Conservation (phyloP, 805 yeast genomes). For the Teunomyces gatunensis region DNA sequence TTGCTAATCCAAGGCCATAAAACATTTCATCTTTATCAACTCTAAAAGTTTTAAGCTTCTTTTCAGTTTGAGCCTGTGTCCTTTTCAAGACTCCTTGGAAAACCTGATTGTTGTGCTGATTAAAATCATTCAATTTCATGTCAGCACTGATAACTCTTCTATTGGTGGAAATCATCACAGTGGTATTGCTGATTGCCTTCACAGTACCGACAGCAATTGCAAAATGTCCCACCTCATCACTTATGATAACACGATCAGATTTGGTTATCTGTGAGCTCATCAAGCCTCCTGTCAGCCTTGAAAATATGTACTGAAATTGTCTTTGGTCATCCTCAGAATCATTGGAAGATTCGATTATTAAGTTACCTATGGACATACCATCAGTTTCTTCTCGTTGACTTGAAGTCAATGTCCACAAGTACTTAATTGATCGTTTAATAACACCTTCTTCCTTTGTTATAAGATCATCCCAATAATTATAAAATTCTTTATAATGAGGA, state of each 20-base stretch:
- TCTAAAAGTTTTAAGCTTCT: conserved; percentile 43
- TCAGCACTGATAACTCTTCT: conserved; percentile 50
- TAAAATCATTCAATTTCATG: conserved; percentile 41
- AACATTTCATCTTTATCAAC: conserved; percentile 79
- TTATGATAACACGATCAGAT: conserved; percentile 66
- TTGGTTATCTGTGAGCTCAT: conserved; percentile 46
- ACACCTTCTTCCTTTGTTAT: conserved; percentile 73
- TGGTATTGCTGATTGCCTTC: conserved; percentile 37
- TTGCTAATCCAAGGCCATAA: conserved; percentile 70
- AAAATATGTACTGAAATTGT: conserved; percentile 48
- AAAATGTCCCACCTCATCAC: conserved; percentile 79
- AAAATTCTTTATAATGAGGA: conserved; percentile 50
- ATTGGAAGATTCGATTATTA: conserved; percentile 37
- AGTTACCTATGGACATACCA: conserved; percentile 57
- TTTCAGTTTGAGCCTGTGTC: background rate
- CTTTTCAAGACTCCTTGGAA: conserved; percentile 46
- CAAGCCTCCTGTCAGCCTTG: conserved; percentile 21
- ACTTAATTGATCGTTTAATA: conserved; percentile 48
- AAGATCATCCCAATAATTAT: conserved; percentile 69
- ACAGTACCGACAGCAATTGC: conserved; percentile 67
- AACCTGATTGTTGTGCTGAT: conserved; percentile 41
- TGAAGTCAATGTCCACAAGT: conserved; percentile 66
- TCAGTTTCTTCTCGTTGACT: conserved; percentile 56
- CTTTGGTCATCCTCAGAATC: conserved; percentile 21
- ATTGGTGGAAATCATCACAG: conserved; percentile 49